Percentiles rank a stretch among this genome's conserved stretches.
Conservation (phyloP, 192 early-diverging fungal species). For the Entomortierella beljakovae region DNA sequence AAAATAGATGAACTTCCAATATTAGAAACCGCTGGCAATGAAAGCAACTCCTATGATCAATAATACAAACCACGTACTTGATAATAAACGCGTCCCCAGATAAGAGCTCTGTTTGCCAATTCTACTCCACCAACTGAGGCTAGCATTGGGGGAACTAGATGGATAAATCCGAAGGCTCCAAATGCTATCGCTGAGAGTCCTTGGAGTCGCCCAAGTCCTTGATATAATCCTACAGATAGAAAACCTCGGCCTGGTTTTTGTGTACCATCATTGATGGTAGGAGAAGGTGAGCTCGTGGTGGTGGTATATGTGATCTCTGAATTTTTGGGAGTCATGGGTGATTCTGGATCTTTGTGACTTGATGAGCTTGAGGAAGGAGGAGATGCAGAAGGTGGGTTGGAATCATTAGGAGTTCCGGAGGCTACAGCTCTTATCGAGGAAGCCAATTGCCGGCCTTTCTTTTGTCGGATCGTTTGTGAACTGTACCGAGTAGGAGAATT, state of each 20-base stretch:
- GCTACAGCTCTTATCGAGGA: constrained; percentile 18
- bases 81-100: constrained; percentile 60
- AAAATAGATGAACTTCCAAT: not conserved
- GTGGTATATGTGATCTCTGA: not conserved
- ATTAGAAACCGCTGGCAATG: not conserved
- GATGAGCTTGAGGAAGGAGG: not conserved
- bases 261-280: not conserved
- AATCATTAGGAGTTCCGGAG: not conserved
- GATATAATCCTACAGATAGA: constrained; percentile 41
- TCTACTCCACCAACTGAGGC: constrained; percentile 52
- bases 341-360: not conserved
- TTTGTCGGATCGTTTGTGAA: constrained; percentile 32
- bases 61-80: constrained; percentile 37
- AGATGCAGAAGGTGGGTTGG: not conserved
- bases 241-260: not conserved
- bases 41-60: not conserved
- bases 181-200: constrained; percentile 43
- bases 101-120: constrained; percentile 52
- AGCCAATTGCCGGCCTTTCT: constrained; percentile 37
- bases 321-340: not conserved
- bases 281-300: not conserved
- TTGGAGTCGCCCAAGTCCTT: constrained; percentile 40
- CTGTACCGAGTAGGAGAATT: constrained; percentile 18
- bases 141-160: constrained; percentile 43
- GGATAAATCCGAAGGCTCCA: constrained; percentile 44